A percentile compares a stretch with the other conserved stretches of the same genome.
phyloP scores from a whole-genome alignment of 176 grass and related monocot genomes.

The Otatea glauca region DNA sequence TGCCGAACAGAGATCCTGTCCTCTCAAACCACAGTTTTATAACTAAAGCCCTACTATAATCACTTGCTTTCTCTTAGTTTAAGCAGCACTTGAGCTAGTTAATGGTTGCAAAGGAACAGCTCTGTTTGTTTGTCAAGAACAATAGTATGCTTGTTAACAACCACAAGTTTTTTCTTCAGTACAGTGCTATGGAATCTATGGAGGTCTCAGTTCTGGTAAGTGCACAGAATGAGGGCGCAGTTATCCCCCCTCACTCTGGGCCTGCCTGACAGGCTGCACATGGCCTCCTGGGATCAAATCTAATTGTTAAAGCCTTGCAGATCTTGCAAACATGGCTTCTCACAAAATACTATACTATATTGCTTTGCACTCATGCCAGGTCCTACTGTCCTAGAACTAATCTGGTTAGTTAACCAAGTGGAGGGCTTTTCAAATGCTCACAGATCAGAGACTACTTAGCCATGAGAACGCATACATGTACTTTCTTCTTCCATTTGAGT shows the following conservation, averaged over 20 bases:
- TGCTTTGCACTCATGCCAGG: conserved; percentile 17
- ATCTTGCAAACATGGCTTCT: conserved; percentile 53
- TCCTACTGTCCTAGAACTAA: conserved; percentile 34
- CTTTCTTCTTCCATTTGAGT: conserved; percentile 1
- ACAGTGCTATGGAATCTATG: conserved; percentile 47
- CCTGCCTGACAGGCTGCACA: conserved; percentile 43
- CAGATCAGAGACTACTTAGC: conserved; percentile 18
- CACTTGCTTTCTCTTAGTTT: conserved; percentile 14
- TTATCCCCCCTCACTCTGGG: conserved; percentile 10
- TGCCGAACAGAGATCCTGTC: conserved; percentile 54
- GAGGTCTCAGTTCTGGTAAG: conserved; percentile 28
- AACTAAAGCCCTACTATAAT: conserved; percentile 25
- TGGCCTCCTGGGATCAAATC: conserved; percentile 50
- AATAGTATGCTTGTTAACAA: conserved; percentile 1
- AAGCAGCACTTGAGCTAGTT: not conserved
- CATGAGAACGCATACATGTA: conserved; percentile 1
- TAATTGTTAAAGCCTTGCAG: conserved; percentile 47
- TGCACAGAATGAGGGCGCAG: conserved; percentile 38
- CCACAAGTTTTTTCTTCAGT: not conserved
- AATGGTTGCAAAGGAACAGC: conserved; percentile 18
- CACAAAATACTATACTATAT: conserved; percentile 35
- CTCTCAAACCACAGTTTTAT: conserved; percentile 28
- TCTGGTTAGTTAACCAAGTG: conserved; percentile 14
- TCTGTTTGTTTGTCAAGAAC: conserved; percentile 40
- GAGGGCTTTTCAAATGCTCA: conserved; percentile 38